Conservation (phyloP, 2,329 filamentous ascomycete species). For the Capronia epimyces region DNA sequence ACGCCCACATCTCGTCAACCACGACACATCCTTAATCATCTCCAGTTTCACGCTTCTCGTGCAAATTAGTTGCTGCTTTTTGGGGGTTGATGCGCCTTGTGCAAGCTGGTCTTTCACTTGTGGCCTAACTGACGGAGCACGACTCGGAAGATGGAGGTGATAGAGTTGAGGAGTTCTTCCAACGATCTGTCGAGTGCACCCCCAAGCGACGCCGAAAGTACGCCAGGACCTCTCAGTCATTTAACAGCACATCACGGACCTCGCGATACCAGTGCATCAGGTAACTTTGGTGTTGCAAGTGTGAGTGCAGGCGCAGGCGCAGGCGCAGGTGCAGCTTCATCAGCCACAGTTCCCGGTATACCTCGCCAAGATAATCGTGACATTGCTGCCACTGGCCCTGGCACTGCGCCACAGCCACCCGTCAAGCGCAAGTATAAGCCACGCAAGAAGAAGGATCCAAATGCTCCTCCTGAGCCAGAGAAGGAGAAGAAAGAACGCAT, state of each 20-base stretch:
- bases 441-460: conserved; percentile 36
- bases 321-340: conserved; percentile 8
- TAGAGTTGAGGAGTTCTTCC: conserved; percentile 26
- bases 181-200: conserved; percentile 30
- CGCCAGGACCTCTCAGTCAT: conserved; percentile 13
- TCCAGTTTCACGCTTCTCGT: not conserved
- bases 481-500: conserved; percentile 31
- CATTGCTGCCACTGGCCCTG: conserved; percentile 15
- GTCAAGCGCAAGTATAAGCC: conserved; percentile 25
- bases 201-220: conserved; percentile 24
- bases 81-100: conserved; percentile 4
- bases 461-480: conserved; percentile 26
- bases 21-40: not conserved
- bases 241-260: conserved; percentile 4
- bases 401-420: conserved; percentile 6
- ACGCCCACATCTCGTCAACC: not conserved
- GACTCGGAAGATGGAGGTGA: conserved; percentile 22
- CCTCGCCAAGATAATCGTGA: conserved; percentile 31
- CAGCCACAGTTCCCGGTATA: conserved; percentile 23
- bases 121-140: conserved; percentile 1
- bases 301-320: conserved; percentile 13
- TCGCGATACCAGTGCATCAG: conserved; percentile 9
- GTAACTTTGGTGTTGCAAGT: conserved; percentile 17
- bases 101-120: not conserved
- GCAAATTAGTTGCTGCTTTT: not conserved